Conservation (phyloP, 2,329 filamentous ascomycete genomes). For the Rhynchosporium agropyri region DNA sequence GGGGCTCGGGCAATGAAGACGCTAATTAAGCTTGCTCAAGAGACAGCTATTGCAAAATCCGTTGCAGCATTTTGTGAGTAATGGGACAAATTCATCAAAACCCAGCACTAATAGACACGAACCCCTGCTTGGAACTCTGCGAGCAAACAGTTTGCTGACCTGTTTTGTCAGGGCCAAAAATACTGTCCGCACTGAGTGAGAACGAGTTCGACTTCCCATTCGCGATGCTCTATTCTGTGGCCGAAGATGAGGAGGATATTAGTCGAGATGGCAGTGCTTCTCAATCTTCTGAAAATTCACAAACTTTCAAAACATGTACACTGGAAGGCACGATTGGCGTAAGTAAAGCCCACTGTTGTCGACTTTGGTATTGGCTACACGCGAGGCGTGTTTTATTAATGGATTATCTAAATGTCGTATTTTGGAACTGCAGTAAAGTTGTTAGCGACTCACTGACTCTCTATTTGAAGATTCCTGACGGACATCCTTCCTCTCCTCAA, state of each 20-base stretch:
- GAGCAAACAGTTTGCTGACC: background rate
- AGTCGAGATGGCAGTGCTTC: slow-evolving; percentile 63
- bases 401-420: no score
- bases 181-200: slow-evolving; percentile 67
- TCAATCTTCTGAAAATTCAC: slow-evolving; percentile 57
- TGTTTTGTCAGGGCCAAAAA: slow-evolving; percentile 51
- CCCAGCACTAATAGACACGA: background rate
- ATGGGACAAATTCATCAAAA: background rate
- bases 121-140: background rate
- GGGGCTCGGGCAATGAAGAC: slow-evolving; percentile 77
- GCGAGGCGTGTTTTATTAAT: no score
- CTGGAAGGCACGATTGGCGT: slow-evolving; percentile 70
- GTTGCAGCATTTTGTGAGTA: slow-evolving; percentile 66
- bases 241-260: slow-evolving; percentile 58
- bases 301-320: slow-evolving; percentile 63
- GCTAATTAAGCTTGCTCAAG: slow-evolving; percentile 73
- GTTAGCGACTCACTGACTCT: background rate
- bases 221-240: slow-evolving; percentile 73
- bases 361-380: no score
- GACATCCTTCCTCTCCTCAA: slow-evolving; percentile 61
- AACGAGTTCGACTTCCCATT: slow-evolving; percentile 78
- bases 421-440: no score
- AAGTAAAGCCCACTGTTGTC: background rate
- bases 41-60: slow-evolving; percentile 69
- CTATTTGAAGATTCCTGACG: slow-evolving; percentile 53